Evolutionary conservation across 352 stramenopile genomes (phyloP).

Genomic region (Pythium rishiriense): DNA sequence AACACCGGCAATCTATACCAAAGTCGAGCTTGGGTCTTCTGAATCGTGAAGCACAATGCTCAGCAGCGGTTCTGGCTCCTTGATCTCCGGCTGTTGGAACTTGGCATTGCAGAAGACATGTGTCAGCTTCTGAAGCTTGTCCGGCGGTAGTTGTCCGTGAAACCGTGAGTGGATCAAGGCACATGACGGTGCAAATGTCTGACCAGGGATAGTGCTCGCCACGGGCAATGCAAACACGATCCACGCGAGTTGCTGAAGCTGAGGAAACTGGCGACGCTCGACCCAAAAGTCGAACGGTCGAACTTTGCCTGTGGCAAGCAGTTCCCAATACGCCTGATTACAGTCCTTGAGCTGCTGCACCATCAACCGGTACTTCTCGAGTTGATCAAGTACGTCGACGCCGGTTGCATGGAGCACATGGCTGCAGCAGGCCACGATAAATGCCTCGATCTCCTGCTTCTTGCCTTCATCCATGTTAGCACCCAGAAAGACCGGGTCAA

Average conservation of each 20-base stretch:
- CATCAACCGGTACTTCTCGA: conserved; percentile 51
- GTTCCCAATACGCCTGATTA: conserved; percentile 57
- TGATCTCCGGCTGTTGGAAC: conserved; percentile 25
- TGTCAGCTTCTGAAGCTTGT: conserved; percentile 60
- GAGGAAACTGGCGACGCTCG: conserved; percentile 54
- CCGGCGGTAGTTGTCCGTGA: conserved; percentile 32
- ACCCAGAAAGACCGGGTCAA: conserved; percentile 61
- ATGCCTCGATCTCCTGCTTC: conserved; percentile 44
- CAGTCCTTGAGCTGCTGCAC: conserved; percentile 52
- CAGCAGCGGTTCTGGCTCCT: conserved; percentile 25
- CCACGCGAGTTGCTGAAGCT: conserved; percentile 59
- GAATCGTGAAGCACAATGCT: conserved; percentile 26
- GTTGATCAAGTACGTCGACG: conserved; percentile 49
- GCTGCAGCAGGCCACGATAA: conserved; percentile 49
- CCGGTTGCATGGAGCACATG: conserved; percentile 28
- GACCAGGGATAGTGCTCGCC: conserved; percentile 35
- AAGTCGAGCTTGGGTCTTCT: conserved; percentile 22
- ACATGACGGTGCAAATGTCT: conserved; percentile 39
- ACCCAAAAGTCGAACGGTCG: conserved; percentile 60
- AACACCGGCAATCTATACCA: no score
- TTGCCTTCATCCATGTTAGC: conserved; percentile 47
- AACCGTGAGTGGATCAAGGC: conserved; percentile 46
- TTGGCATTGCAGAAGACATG: conserved; percentile 64
- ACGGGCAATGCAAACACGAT: conserved; percentile 58
- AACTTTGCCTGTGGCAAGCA: conserved; percentile 47